Evolutionary conservation across 2,329 filamentous ascomycete genomes (phyloP).

Genomic region (Microdochium bolleyi): DNA sequence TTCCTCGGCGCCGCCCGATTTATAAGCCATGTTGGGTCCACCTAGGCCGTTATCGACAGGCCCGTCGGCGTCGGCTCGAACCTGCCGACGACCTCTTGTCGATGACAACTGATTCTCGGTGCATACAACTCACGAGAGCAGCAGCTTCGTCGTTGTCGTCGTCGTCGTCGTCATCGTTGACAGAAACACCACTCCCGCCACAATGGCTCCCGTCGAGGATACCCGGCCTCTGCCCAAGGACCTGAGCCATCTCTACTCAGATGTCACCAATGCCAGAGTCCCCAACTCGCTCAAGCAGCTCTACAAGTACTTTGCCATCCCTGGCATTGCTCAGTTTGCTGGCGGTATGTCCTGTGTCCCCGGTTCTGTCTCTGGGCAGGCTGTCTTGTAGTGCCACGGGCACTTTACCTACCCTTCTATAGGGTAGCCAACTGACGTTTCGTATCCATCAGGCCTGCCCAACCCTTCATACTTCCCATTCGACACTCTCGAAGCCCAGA

Average conservation of each 20-base stretch:
- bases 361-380: too few species aligned
- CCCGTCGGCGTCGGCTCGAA: too few species aligned
- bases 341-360: slow-evolving; percentile 36
- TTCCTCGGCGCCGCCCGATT: neutral
- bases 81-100: too few species aligned
- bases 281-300: slow-evolving; percentile 68
- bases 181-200: too few species aligned
- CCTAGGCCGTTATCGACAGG: neutral
- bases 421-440: too few species aligned
- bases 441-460: slow-evolving; percentile 55
- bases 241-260: slow-evolving; percentile 71
- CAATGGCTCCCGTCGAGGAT: slow-evolving; percentile 10
- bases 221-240: slow-evolving; percentile 52
- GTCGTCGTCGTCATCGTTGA: too few species aligned
- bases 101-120: too few species aligned
- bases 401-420: too few species aligned
- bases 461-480: slow-evolving; percentile 80
- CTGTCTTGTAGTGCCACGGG: neutral
- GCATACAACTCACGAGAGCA: too few species aligned
- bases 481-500: slow-evolving; percentile 79
- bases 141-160: too few species aligned
- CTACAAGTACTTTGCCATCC: slow-evolving; percentile 74
- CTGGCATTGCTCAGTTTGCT: slow-evolving; percentile 53
- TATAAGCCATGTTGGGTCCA: neutral
- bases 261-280: slow-evolving; percentile 55